These are phyloP conservation scores for Puccinellia tenuiflora DNA, from an alignment of 176 grass and related monocot species.

Conservation along the genomic window DNA sequence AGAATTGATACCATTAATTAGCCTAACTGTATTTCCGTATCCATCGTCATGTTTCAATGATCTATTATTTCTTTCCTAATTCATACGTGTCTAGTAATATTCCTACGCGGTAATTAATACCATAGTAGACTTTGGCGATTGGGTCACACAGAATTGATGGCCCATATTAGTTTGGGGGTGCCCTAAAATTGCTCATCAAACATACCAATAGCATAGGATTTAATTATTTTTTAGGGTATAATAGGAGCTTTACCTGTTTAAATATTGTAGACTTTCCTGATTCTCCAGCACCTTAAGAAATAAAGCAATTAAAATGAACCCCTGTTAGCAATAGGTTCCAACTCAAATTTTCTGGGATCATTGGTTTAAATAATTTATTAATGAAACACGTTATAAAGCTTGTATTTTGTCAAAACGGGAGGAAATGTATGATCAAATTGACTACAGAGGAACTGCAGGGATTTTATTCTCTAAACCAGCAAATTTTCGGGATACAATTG, in stretches of 20 bases:
- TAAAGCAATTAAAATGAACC: not conserved
- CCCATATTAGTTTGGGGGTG: not conserved
- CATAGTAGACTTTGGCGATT: not conserved
- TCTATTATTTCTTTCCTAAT: not conserved
- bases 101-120: not conserved
- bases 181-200: not conserved
- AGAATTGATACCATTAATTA: not conserved
- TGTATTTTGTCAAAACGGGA: not conserved
- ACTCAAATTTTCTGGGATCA: not conserved
- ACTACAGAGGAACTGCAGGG: not conserved
- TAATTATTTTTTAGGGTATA: conserved; percentile 15
- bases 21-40: not conserved
- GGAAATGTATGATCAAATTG: not conserved
- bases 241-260: conserved; percentile 62
- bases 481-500: not conserved
- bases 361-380: not conserved
- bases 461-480: not conserved
- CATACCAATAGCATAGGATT: not conserved
- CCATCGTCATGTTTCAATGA: not conserved
- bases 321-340: not conserved
- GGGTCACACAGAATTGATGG: not conserved
- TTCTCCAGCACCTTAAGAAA: conserved; percentile 50
- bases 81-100: not conserved
- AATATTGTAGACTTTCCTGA: conserved; percentile 98
- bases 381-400: not conserved